phyloP scores from a whole-genome alignment of 2,329 filamentous ascomycete genomes.

The Amylocarpus encephaloides region DNA sequence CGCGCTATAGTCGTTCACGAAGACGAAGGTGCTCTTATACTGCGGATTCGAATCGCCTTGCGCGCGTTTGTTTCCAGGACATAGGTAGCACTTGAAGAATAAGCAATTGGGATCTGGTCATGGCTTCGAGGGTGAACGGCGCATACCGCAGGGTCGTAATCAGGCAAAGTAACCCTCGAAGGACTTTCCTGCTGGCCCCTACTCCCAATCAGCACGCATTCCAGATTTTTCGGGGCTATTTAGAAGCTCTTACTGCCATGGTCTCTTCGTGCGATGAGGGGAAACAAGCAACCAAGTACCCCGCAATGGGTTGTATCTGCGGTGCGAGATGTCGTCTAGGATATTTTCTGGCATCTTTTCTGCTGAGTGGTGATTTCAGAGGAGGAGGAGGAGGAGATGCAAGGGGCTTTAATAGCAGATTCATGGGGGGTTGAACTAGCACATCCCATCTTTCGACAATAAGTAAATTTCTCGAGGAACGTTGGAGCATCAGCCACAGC shows the following conservation, averaged over 20 bases:
- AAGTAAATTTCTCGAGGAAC: too few relatives aligned
- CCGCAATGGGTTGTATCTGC: constrained; percentile 85
- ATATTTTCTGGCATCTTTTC: constrained; percentile 62
- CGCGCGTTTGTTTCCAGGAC: constrained; percentile 83
- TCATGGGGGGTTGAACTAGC: too few relatives aligned
- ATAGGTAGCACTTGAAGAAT: constrained; percentile 75
- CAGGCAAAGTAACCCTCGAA: constrained; percentile 61
- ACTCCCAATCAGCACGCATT: constrained; percentile 8
- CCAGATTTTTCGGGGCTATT: neutral
- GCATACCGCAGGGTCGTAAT: constrained; percentile 68
- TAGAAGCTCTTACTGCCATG: constrained; percentile 74
- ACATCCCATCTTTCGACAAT: too few relatives aligned
- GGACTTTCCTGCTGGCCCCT: constrained; percentile 75
- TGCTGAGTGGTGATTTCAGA: neutral
- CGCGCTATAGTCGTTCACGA: constrained; percentile 96
- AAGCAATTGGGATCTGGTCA: constrained; percentile 19
- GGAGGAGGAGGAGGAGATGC: constrained; percentile 4
- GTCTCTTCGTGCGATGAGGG: constrained; percentile 90
- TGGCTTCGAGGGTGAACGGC: neutral
- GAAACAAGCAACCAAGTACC: constrained; percentile 92
- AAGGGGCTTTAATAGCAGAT: neutral
- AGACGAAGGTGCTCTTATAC: constrained; percentile 83
- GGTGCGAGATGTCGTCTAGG: constrained; percentile 92
- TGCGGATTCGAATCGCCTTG: constrained; percentile 80
- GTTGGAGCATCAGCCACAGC: too few relatives aligned